phyloP scores from a whole-genome alignment of 2,329 filamentous ascomycete genomes.

The Sporothrix luriei region DNA sequence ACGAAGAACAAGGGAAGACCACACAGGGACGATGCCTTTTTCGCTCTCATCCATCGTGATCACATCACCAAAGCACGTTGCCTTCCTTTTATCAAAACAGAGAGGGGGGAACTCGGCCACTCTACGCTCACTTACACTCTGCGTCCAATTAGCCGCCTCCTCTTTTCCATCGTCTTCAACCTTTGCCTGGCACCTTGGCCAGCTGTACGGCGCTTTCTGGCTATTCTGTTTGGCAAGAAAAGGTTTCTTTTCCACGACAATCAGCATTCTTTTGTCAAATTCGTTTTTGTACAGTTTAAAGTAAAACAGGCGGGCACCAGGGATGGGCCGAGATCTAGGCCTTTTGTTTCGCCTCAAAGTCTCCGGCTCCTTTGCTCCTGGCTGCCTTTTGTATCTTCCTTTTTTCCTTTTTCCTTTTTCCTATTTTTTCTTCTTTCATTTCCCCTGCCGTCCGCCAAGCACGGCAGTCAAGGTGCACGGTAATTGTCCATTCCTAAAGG shows the following conservation, averaged over 20 bases:
- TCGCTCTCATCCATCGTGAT: neutral
- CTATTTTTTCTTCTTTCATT: neutral
- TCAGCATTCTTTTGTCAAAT: neutral
- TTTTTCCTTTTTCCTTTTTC: neutral
- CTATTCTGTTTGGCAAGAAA: neutral
- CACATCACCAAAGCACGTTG: neutral
- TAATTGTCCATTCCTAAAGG: neutral
- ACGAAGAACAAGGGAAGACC: too few species aligned
- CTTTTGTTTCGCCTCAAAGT: neutral
- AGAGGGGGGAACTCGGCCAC: too few species aligned
- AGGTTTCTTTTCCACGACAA: neutral
- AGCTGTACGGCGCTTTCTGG: neutral
- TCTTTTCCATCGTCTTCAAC: neutral
- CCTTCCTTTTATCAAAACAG: neutral
- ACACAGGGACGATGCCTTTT: too few species aligned
- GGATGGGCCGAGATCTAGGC: slow-evolving; percentile 12
- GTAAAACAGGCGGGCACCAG: neutral
- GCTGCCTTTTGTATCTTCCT: neutral
- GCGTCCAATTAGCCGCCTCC: slow-evolving; percentile 22
- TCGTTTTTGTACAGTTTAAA: slow-evolving; percentile 20
- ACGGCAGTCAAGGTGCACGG: slow-evolving; percentile 1
- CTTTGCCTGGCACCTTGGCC: too few species aligned
- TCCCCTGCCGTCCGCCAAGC: slow-evolving; percentile 12
- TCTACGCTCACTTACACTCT: neutral
- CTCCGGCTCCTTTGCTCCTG: neutral